Evolutionary conservation across 2,329 filamentous ascomycete species (phyloP).

Genomic region (Colletotrichum orbiculare): DNA sequence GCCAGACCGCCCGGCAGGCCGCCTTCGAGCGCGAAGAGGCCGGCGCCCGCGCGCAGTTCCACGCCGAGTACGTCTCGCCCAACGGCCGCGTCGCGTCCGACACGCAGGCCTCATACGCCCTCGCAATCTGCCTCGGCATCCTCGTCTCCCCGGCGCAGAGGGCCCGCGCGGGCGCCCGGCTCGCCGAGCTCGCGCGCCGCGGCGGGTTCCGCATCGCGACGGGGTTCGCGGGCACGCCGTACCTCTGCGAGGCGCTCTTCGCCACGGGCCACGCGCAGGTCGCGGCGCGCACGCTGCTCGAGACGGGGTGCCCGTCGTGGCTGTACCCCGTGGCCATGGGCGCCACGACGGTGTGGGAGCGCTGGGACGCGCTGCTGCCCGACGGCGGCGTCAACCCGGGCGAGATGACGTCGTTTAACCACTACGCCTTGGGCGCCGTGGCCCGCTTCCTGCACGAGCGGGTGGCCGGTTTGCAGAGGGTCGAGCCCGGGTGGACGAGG

Average conservation of each 20-base stretch:
- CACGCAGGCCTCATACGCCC: slow-evolving; percentile 39
- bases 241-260: slow-evolving; percentile 36
- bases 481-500: slow-evolving; percentile 41
- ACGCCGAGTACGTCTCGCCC: slow-evolving; percentile 38
- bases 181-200: slow-evolving; percentile 15
- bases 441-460: slow-evolving; percentile 49
- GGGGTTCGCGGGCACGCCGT: slow-evolving; percentile 41
- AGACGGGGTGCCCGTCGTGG: slow-evolving; percentile 50
- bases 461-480: slow-evolving; percentile 39
- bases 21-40: not conserved
- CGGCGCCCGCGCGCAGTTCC: slow-evolving; percentile 35
- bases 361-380: slow-evolving; percentile 52
- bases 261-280: slow-evolving; percentile 29
- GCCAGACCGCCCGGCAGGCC: not conserved
- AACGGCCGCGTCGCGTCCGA: slow-evolving; percentile 37
- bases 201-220: slow-evolving; percentile 36
- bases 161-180: slow-evolving; percentile 7
- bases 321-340: slow-evolving; percentile 52
- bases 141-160: not conserved
- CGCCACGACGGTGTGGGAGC: slow-evolving; percentile 55
- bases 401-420: slow-evolving; percentile 55
- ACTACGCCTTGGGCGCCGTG: slow-evolving; percentile 54
- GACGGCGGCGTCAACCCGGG: slow-evolving; percentile 52
- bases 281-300: slow-evolving; percentile 50
- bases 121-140: slow-evolving; percentile 39